Base-by-base conservation (phyloP, 2,329 filamentous ascomycete species). In the Neonectria neomacrospora region DNA sequence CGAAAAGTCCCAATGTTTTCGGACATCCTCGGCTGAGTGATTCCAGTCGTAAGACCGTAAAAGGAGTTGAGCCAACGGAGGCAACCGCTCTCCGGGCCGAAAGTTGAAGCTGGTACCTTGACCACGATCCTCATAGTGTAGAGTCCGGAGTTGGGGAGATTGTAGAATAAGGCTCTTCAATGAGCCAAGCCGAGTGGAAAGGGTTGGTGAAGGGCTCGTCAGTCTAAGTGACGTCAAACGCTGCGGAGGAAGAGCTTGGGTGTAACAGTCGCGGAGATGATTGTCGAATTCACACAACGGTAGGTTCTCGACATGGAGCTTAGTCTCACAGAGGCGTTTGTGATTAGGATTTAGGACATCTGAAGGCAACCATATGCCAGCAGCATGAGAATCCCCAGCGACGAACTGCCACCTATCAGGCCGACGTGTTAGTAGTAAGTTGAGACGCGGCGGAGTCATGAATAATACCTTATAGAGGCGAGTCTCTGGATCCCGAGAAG, bases 21-120 rank as follows among this genome's bases (percentile, higher is more conserved):
- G 66, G 5, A 82, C 81, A 4, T 78, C 78, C 3, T 76, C 72
- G 0, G 67, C 51, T 1, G 72, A 73, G 64, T 85, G 83, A 10
- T 77, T 73, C 83, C 83, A 85, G 72, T 85, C 80, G 65, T 86
- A 85, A 2, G 80, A 83, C 52, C 77, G 78, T 39, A 86, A 71
- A 1, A 70, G 73, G 3, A 85, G 73, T 8, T 81, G 77, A 20
- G 67, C 69, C 5, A 85, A 69, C 0, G 82, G 71, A 1, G 83
- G 83, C 23, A 85, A 70, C 11, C 80, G 75, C 58, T 85, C 82
- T 18, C 69, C 73, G 0, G 63, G 64, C 0, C 56, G 41, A 32
- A 85, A 84, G 2, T 63, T 63, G 66, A 85, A 84, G 47, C 74
- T 78, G 14, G 79, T 82, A 3, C 82, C 82, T 57, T 82, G 80